phyloP scores from a whole-genome alignment of 1,139 yeast species.

The Spathaspora sp. region DNA sequence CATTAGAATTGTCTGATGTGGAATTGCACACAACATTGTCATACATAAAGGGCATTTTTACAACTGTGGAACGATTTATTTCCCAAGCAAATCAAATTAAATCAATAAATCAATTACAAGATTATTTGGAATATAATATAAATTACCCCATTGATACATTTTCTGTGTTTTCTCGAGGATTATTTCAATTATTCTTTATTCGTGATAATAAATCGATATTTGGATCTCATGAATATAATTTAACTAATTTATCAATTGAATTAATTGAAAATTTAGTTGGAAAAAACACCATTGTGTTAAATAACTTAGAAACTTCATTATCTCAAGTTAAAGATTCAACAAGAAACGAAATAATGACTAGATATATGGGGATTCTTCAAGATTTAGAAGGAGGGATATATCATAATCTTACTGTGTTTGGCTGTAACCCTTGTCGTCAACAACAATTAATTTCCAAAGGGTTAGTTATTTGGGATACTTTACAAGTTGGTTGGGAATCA shows the following conservation, averaged over 20 bases:
- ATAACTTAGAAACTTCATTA: slow-evolving; percentile 23
- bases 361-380: slow-evolving; percentile 5
- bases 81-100: slow-evolving; percentile 20
- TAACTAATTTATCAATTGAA: slow-evolving; percentile 17
- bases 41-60: slow-evolving; percentile 34
- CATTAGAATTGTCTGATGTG: slow-evolving; percentile 36
- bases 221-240: slow-evolving; percentile 23
- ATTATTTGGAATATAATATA: slow-evolving; percentile 35
- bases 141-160: slow-evolving; percentile 28
- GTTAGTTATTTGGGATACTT: slow-evolving; percentile 68
- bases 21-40: slow-evolving; percentile 25
- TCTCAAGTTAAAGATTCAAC: slow-evolving; percentile 18
- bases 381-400: slow-evolving; percentile 49
- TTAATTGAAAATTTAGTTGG: slow-evolving; percentile 28
- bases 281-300: slow-evolving; percentile 22
- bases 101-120: slow-evolving; percentile 34
- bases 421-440: slow-evolving; percentile 80
- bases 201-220: slow-evolving; percentile 59
- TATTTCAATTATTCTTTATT: slow-evolving; percentile 58
- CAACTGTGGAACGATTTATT: slow-evolving; percentile 28
- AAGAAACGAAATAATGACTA: slow-evolving; percentile 10
- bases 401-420: slow-evolving; percentile 56
- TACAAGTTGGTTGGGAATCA: slow-evolving; percentile 67
- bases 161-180: slow-evolving; percentile 58
- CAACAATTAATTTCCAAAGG: slow-evolving; percentile 66